Base-by-base conservation (phyloP, 2,329 filamentous ascomycete species). In the Cytospora piceae region DNA sequence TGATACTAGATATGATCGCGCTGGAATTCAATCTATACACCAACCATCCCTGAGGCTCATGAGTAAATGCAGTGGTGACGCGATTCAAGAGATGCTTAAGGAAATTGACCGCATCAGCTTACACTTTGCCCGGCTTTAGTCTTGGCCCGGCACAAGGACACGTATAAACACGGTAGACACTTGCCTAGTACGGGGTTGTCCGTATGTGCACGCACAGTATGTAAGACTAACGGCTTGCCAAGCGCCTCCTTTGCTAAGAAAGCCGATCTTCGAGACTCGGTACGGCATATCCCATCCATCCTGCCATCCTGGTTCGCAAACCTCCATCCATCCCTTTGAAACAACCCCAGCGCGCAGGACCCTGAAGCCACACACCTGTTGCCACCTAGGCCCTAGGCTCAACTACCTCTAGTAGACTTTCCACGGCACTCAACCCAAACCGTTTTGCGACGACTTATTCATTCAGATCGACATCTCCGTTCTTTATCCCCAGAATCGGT, bases 281-380 rank as follows among this genome's bases (percentile, higher is more conserved):
- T 49, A 22, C 54, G 49, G 53, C 27, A 39, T 57, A 57, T 63
- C 39, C 27, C 27, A 29, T 29, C 27, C 32, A 34, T 34, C 32
- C 32, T 34, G 12, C 9, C 39, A 42, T 17, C 39, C 39, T 42
- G 20, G 39, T 42, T n/a, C 61, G 52, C 55, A 57, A 63, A 42
- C 46, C 61, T 63, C 53, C 53, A 20, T 63, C 31, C 42, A 63
- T 57, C 53, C 61, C 61, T 63, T 57, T 63, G 61, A 63, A 63
- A 57, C 61, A 31, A 57, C 53, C 49, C 61, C 61, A 53, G 37
- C 61, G 37, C 61, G 12, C 61, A 55, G 61, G 61, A 42, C 61
- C 61, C 54, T 57, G 51, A 57, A 54, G 61, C 53, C 55, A 42
- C 39, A 57, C 52, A 49, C 61, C 61, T 57, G 39, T 63, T 42